Evolutionary conservation across 257 asterid genomes (phyloP).

Genomic region (Nicotiana undulata): DNA sequence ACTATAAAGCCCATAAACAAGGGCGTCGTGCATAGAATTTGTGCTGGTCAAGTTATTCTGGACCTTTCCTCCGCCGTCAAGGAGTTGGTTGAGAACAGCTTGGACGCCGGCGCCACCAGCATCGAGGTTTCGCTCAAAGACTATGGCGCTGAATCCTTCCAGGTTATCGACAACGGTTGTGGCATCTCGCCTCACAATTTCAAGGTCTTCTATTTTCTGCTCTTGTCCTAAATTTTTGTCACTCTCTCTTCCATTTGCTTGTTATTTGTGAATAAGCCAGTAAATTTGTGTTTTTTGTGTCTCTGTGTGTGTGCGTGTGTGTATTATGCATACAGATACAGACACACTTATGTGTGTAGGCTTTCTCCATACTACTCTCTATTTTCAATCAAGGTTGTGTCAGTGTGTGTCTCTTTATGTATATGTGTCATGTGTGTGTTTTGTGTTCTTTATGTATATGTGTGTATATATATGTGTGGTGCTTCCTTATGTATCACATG

Average conservation of each 20-base stretch:
- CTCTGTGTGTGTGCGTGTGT: neutral
- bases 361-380: neutral
- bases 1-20: constrained; percentile 61
- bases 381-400: neutral
- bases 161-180: constrained; percentile 86
- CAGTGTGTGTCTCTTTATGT: neutral
- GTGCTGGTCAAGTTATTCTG: constrained; percentile 86
- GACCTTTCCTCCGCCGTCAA: constrained; percentile 95
- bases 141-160: constrained; percentile 75
- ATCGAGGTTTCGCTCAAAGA: constrained; percentile 70
- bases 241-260: too few relatives aligned
- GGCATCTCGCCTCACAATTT: constrained; percentile 81
- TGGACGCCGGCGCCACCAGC: constrained; percentile 90
- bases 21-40: constrained; percentile 67
- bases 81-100: constrained; percentile 99
- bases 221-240: neutral
- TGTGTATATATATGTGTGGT: neutral
- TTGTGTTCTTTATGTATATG: too few relatives aligned
- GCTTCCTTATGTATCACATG: neutral
- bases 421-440: neutral
- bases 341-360: neutral
- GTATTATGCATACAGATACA: neutral
- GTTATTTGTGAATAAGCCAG: too few relatives aligned
- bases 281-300: too few relatives aligned
- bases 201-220: constrained; percentile 33